These are phyloP conservation scores for Yamadazyma spencermartinsiae DNA, from an alignment of 1,139 yeast genomes.

Conservation along the genomic window DNA sequence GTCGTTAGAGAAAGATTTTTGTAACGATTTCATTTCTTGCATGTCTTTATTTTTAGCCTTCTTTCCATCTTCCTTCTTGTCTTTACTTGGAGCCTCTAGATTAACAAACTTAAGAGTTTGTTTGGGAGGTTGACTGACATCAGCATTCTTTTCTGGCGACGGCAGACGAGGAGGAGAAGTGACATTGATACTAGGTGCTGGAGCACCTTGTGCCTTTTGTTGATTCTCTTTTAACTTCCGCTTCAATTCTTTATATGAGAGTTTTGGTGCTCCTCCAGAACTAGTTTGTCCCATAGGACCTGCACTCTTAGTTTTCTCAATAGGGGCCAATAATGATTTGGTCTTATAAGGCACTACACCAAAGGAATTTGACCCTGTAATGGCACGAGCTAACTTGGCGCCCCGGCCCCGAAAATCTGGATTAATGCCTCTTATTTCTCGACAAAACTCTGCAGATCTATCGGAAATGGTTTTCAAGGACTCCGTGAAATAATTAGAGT, in stretches of 20 bases:
- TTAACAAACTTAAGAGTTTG: slow-evolving; percentile 30
- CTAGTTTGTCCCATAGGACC: slow-evolving; percentile 7
- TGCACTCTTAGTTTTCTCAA: slow-evolving; percentile 20
- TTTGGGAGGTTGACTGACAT: slow-evolving; percentile 17
- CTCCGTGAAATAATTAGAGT: slow-evolving; percentile 34
- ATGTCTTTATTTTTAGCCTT: slow-evolving; percentile 7
- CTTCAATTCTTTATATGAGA: slow-evolving; percentile 42
- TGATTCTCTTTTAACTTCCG: slow-evolving; percentile 22
- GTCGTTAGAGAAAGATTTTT: slow-evolving; percentile 34
- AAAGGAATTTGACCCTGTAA: slow-evolving; percentile 47
- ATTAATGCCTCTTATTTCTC: slow-evolving; percentile 36
- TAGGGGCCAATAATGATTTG: slow-evolving; percentile 41
- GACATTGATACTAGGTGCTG: slow-evolving; percentile 12
- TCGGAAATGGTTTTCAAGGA: slow-evolving; percentile 38
- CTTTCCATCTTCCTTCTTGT: slow-evolving; percentile 9
- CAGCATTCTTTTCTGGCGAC: slow-evolving; percentile 1
- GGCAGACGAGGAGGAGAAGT: slow-evolving; percentile 11
- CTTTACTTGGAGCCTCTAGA: slow-evolving; percentile 18
- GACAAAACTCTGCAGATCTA: slow-evolving; percentile 37
- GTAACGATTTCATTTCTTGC: slow-evolving; percentile 16
- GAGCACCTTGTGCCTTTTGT: slow-evolving; percentile 5
- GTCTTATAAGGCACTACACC: slow-evolving; percentile 44
- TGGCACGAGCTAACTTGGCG: slow-evolving; percentile 45
- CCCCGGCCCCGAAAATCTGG: slow-evolving; percentile 47
- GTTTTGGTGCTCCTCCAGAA: slow-evolving; percentile 17